Conservation (phyloP, 139 green algal genomes). For the Chlamydomonas schloesseri region DNA sequence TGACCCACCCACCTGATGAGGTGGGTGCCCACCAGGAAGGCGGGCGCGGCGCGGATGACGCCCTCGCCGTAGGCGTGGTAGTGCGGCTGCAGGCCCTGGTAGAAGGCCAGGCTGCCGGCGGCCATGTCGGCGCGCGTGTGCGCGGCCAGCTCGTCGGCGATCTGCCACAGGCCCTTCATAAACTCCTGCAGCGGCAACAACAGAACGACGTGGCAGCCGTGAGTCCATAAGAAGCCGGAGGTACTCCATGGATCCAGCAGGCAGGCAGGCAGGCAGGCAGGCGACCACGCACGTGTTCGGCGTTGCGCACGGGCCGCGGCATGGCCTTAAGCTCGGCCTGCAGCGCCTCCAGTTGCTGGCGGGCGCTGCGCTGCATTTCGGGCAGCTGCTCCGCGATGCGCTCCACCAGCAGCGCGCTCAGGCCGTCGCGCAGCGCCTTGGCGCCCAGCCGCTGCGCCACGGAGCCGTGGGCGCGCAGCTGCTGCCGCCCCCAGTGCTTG, state of each 20-base stretch:
- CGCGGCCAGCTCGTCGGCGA: too few relatives aligned
- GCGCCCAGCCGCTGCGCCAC: neutral
- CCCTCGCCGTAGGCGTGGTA: neutral
- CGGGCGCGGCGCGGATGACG: neutral
- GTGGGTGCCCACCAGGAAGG: neutral
- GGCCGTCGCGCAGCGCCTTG: too few relatives aligned
- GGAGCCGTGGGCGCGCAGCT: neutral
- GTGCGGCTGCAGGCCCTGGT: neutral
- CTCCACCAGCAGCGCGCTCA: slow-evolving; percentile 9
- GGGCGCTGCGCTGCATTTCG: neutral
- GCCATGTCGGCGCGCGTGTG: too few relatives aligned
- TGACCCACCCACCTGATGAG: neutral
- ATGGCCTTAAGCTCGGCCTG: neutral
- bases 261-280: too few relatives aligned
- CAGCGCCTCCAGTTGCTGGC: neutral
- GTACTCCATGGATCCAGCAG: too few relatives aligned
- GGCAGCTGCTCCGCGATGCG: slow-evolving; percentile 17
- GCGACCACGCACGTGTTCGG: too few relatives aligned
- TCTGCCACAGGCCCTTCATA: too few relatives aligned
- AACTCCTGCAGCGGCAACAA: too few relatives aligned
- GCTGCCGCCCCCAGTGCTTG: neutral
- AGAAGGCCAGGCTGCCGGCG: neutral
- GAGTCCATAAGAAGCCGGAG: too few relatives aligned
- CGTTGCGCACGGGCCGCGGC: too few relatives aligned
- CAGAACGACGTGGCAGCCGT: too few relatives aligned